These are phyloP conservation scores for Pseudoneurospora amorphoporcata DNA, from an alignment of 495 filamentous ascomycete genomes.

Conservation along the genomic window DNA sequence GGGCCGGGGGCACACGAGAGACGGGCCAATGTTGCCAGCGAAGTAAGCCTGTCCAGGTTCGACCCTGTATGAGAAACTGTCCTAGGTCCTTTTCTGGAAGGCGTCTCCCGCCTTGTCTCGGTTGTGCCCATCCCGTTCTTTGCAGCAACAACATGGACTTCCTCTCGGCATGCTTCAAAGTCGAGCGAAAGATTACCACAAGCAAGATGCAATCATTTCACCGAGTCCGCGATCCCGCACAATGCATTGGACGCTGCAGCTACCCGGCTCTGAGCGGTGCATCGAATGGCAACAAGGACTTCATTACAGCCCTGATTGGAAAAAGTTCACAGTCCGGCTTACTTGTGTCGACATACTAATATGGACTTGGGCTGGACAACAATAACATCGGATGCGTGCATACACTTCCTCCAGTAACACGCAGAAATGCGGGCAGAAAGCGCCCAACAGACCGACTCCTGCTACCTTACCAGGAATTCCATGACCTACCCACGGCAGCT, in stretches of 20 bases:
- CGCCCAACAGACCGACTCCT: background rate
- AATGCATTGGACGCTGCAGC: constrained; percentile 5
- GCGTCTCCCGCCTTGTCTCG: constrained; percentile 3
- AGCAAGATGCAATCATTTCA: constrained; percentile 1
- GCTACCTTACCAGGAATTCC: background rate
- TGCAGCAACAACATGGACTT: background rate
- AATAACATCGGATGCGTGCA: constrained; percentile 6
- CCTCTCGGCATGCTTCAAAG: background rate
- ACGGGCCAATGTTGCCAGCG: constrained; percentile 1
- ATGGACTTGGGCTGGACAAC: constrained; percentile 2
- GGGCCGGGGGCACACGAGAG: background rate
- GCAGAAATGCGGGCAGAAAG: background rate
- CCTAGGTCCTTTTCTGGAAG: background rate
- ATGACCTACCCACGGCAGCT: constrained; percentile 2
- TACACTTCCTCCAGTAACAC: background rate
- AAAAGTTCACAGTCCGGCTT: constrained; percentile 1
- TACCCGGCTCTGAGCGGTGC: constrained; percentile 5
- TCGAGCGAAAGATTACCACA: background rate
- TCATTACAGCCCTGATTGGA: constrained; percentile 4
- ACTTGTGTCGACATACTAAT: constrained; percentile 1
- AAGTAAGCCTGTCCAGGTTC: constrained; percentile 3
- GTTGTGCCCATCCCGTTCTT: constrained; percentile 9
- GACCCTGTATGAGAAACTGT: constrained; percentile 2
- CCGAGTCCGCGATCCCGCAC: constrained; percentile 7
- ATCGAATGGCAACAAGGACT: background rate